Base-by-base conservation (phyloP, 106 monocot genomes). In the Allium cepa region DNA sequence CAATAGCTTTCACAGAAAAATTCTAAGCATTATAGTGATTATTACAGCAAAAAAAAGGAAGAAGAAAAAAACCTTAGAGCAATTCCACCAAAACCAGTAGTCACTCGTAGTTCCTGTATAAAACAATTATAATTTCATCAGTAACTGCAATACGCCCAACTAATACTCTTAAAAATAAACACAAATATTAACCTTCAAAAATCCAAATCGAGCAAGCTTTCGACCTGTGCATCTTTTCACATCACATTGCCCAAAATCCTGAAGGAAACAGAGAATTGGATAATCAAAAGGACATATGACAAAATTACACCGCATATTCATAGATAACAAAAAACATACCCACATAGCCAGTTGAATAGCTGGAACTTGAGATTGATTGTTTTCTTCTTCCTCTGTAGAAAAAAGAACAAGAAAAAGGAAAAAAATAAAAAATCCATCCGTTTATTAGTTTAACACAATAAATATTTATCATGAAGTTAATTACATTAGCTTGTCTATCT, bases 231-330 rank as follows among this genome's bases (percentile, higher is more conserved):
- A 97, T 77, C 67, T 92, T 79, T 92, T 92, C 8, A 78, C 72
- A 83, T 97, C 92, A 72, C 97, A 97, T 60, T 92, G 97, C 11
- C 92, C 92, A 81, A 97, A 97, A 77, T 97, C 97, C 97, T 97
- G 67, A 76, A 62, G 36, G 5, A 61, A 56, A 57, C 28, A 60
- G 16, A 50, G 72, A 67, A 15, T 52, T 59, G 72, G 11, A n/a
- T 57, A 16, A n/a, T 28, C 10, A 68, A 3, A 49, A 69, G 7
- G 53, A 9, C 16, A 47, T 60, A 57, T 15, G 58, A 11, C 26
- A 36, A 17, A 48, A 8, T 75, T 16, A 22, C 4, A 50, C 36
- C 2, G 11, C 47, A 3, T 63, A 47, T 57, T 64, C 7, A 26
- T 18, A 49, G 52, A 27, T 61, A 65, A 11, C 36, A 27, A 59